Evolutionary conservation across 768 basidiomycete species (phyloP), one percentile per base, ranked within the genome.

Genomic region (Psilocybe cubensis): DNA sequence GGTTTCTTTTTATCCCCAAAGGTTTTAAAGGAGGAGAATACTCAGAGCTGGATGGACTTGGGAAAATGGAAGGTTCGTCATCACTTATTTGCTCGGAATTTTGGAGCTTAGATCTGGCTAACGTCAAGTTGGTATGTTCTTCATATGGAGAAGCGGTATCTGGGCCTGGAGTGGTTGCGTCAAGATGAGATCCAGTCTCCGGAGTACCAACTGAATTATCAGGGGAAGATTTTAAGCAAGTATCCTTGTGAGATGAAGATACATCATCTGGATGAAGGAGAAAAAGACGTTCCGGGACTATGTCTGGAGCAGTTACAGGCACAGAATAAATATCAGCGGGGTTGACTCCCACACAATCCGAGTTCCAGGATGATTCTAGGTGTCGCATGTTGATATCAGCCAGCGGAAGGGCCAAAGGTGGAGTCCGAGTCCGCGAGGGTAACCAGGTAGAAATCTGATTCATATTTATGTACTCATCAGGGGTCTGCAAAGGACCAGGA

Each of bases 1-100:
- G 41, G 28, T 49, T 57, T 20, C 64, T 61, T 56, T 67, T 69
- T 31, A 52, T 51, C 2, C 56, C 52, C 17, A 53, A 11, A 20
- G 59, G 55, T 9, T 57, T 61, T 7, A 67, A 21, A 25, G 61
- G 58, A 14, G 69, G 68, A 17, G 68, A 70, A 50, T 72, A 69
- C 44, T 71, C 70, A 3, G 69, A 70, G 47, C 69, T 72, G 6
- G 70, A 71, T 21, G 67, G 62, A 52, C 67, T 67, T 41, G 69
- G 63, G 44, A 68, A 67, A 25, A 63, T 33, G 11, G 68, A 62
- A 33, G 61, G 64, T 18, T 72, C 72, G 17, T 73, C 68, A 12
- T 73, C 70, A n/a, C 68, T 70, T 21, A 50, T 31, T n/a, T 56
- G 61, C 31, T 27, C 48, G 7, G 46, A 31, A 21, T 56, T 42